Evolutionary conservation across 2,329 filamentous ascomycete species (phyloP).

Genomic region (Plenodomus biglobosus): DNA sequence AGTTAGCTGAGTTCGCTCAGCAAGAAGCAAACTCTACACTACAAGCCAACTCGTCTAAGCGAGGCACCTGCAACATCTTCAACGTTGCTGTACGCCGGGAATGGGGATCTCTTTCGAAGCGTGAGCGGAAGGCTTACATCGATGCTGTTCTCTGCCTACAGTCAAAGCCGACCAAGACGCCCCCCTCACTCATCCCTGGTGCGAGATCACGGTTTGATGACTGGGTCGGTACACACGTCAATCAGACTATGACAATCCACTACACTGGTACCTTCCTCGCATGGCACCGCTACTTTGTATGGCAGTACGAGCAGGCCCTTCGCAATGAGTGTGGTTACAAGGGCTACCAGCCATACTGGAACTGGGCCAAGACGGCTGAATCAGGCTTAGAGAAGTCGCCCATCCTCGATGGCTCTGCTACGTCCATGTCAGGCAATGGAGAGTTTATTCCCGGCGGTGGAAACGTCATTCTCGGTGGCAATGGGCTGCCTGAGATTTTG

Average conservation of each 20-base stretch:
- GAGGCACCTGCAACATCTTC: constrained; percentile 24
- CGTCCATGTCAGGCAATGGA: constrained; percentile 52
- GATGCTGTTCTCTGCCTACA: constrained; percentile 42
- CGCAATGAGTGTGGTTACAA: constrained; percentile 48
- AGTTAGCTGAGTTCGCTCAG: constrained; percentile 25
- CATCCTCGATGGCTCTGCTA: constrained; percentile 58
- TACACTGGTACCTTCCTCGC: constrained; percentile 35
- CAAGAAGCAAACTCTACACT: constrained; percentile 20
- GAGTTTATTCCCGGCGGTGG: constrained; percentile 32
- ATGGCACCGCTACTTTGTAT: constrained; percentile 48
- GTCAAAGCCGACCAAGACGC: constrained; percentile 32
- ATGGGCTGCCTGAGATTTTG: constrained; percentile 26
- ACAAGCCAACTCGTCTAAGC: constrained; percentile 18
- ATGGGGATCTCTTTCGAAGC: constrained; percentile 27
- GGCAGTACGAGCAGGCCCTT: constrained; percentile 47
- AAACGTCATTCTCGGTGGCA: constrained; percentile 25
- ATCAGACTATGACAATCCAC: constrained; percentile 39
- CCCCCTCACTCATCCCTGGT: constrained; percentile 29
- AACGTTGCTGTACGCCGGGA: constrained; percentile 33
- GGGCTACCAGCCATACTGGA: constrained; percentile 52
- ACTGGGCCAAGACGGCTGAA: constrained; percentile 54
- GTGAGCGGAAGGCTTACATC: constrained; percentile 40
- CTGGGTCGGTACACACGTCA: constrained; percentile 43
- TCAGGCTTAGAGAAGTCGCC: constrained; percentile 50
- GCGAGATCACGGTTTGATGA: constrained; percentile 42